These are phyloP conservation scores for Verticillium albo-atrum DNA, from an alignment of 2,329 filamentous ascomycete species.

Conservation along the genomic window DNA sequence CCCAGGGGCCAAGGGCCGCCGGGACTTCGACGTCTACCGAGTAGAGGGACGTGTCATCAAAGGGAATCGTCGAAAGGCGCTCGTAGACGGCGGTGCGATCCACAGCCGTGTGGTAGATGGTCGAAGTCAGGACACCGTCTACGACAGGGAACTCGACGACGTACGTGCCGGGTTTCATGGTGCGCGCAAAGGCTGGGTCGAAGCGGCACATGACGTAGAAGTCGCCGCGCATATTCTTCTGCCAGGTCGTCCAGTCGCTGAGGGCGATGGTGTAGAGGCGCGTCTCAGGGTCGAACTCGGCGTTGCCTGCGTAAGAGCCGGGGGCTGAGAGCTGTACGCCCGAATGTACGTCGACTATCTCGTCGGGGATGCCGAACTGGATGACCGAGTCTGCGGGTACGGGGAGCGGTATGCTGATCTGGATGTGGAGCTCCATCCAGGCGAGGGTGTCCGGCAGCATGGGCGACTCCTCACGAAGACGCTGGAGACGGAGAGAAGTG, in stretches of 20 bases:
- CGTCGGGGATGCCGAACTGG: constrained; percentile 5
- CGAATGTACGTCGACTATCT: constrained; percentile 5
- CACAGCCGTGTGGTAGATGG: constrained; percentile 5
- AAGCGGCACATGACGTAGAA: constrained; percentile 12
- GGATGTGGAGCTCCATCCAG: constrained; percentile 10
- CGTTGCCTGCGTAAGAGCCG: neutral
- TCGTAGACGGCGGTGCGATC: constrained; percentile 5
- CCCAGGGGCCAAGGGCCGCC: constrained; percentile 4
- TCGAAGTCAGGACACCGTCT: neutral
- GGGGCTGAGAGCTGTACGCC: neutral
- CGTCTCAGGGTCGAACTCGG: constrained; percentile 1
- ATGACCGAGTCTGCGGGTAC: constrained; percentile 3
- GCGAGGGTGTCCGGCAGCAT: constrained; percentile 1
- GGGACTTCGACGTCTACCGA: constrained; percentile 5
- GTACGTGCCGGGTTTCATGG: constrained; percentile 7
- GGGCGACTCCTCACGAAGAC: neutral
- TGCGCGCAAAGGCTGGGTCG: constrained; percentile 1
- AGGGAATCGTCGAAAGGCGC: neutral
- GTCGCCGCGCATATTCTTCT: constrained; percentile 9
- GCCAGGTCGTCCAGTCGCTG: constrained; percentile 7
- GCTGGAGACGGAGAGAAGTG: constrained; percentile 6
- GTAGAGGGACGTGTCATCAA: constrained; percentile 3
- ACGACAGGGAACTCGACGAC: constrained; percentile 8
- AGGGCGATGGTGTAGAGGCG: constrained; percentile 3
- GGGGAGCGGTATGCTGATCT: constrained; percentile 3